These are phyloP conservation scores for Fusarium papillatum DNA, from an alignment of 2,329 filamentous ascomycete species.

Conservation along the genomic window DNA sequence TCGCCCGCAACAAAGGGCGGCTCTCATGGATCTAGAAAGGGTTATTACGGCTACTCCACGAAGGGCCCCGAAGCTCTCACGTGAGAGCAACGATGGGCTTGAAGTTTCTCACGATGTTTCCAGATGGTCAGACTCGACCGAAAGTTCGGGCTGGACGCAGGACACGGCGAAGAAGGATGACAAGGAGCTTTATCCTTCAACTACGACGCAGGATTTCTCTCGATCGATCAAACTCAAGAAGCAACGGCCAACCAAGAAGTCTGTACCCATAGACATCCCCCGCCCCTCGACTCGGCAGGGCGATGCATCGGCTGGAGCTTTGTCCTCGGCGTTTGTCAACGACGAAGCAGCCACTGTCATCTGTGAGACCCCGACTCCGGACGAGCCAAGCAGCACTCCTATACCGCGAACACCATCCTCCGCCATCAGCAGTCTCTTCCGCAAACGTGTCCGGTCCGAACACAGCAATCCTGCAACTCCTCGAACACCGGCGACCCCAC, in stretches of 20 bases:
- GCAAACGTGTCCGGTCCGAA: constrained; percentile 41
- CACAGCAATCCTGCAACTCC: constrained; percentile 29
- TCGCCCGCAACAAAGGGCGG: constrained; percentile 10
- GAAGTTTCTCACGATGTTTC: neutral
- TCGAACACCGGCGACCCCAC: constrained; percentile 34
- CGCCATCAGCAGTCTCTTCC: constrained; percentile 42
- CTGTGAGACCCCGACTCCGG: constrained; percentile 23
- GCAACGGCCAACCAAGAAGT: neutral
- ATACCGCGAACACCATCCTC: constrained; percentile 39
- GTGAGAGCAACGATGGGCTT: neutral
- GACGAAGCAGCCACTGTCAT: neutral
- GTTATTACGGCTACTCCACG: constrained; percentile 20
- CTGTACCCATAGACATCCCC: constrained; percentile 11
- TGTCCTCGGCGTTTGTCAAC: constrained; percentile 2
- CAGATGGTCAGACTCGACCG: neutral
- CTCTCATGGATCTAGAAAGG: constrained; percentile 22
- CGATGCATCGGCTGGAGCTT: constrained; percentile 11
- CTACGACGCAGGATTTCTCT: constrained; percentile 23
- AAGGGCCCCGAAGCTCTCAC: constrained; percentile 10
- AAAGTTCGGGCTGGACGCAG: neutral
- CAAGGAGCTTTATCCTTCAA: constrained; percentile 2
- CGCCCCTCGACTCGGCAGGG: constrained; percentile 23
- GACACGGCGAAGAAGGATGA: neutral
- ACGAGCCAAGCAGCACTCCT: constrained; percentile 2
- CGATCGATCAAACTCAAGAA: constrained; percentile 14